A percentile compares a stretch with the other conserved stretches of the same genome.
These are phyloP conservation scores for Tricholoma sp. DNA, from an alignment of 768 basidiomycete species.

Conservation along the genomic window DNA sequence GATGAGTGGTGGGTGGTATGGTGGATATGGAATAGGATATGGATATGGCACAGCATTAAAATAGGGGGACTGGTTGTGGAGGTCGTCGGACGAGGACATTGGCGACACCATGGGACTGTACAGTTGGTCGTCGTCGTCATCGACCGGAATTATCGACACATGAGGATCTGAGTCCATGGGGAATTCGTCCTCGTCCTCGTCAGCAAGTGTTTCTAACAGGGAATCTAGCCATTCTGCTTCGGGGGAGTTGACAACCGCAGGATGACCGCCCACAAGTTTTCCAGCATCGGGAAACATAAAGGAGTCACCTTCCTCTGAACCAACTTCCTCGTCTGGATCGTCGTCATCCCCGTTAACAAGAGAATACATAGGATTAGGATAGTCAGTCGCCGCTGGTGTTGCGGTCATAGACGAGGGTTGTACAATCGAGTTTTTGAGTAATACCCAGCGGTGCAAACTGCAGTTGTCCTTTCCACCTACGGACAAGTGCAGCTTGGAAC, in stretches of 20 bases:
- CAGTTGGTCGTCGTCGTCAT: constrained; percentile 63
- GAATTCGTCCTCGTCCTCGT: constrained; percentile 63
- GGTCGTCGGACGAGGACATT: constrained; percentile 75
- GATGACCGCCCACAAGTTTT: constrained; percentile 38
- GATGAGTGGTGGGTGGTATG: constrained; percentile 53
- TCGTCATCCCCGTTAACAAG: constrained; percentile 35
- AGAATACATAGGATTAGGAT: constrained; percentile 26
- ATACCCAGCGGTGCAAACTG: constrained; percentile 83
- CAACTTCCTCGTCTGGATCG: constrained; percentile 39
- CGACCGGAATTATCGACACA: constrained; percentile 42
- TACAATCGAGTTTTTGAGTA: constrained; percentile 80
- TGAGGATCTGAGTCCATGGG: constrained; percentile 38
- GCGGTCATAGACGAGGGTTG: constrained; percentile 40
- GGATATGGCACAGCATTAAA: constrained; percentile 42
- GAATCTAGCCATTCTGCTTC: constrained; percentile 85
- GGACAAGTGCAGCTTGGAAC: constrained; percentile 68
- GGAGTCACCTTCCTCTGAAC: constrained; percentile 53
- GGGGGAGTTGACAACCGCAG: constrained; percentile 38
- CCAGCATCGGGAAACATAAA: constrained; percentile 82
- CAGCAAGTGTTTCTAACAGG: constrained; percentile 66
- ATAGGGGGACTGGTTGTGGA: constrained; percentile 46
- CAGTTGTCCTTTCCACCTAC: constrained; percentile 57
- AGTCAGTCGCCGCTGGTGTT: constrained; percentile 25
- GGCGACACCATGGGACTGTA: constrained; percentile 65
- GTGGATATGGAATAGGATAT: constrained; percentile 65